phyloP scores from a whole-genome alignment of 1,284 basidiomycete species.

The Ganoderma multipileum region DNA sequence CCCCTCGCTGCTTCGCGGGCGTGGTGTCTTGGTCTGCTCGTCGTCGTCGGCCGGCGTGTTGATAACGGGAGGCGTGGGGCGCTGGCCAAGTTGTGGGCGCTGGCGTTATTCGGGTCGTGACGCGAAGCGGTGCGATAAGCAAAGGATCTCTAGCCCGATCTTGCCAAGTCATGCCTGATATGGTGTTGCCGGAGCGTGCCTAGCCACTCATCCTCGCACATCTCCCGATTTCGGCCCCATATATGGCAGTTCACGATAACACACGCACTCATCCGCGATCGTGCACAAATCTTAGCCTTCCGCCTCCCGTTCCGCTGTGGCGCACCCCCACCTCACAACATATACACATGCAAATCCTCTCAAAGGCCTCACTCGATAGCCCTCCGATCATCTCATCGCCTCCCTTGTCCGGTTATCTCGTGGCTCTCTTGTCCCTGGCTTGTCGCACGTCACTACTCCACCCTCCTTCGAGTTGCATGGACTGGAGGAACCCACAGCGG shows the following conservation, averaged over 20 bases:
- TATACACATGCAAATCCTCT: neutral
- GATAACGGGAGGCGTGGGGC: neutral
- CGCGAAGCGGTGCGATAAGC: conserved; percentile 28
- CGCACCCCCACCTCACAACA: neutral
- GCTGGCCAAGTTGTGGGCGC: neutral
- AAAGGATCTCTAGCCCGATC: conserved; percentile 11
- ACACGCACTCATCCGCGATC: neutral
- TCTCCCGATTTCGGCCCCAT: neutral
- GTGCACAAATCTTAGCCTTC: neutral
- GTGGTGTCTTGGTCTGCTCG: neutral
- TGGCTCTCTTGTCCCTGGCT: neutral
- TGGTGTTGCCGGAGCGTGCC: conserved; percentile 2
- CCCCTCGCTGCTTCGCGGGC: neutral
- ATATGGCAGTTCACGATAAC: conserved; percentile 18
- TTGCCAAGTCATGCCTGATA: conserved; percentile 17
- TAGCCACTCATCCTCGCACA: neutral
- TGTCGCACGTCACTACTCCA: neutral
- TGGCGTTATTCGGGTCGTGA: conserved; percentile 1
- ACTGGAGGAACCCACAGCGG: neutral
- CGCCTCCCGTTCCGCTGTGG: neutral
- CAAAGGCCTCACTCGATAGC: neutral
- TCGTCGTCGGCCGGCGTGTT: neutral
- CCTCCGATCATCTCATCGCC: neutral
- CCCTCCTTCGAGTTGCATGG: neutral
- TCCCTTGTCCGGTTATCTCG: neutral